Evolutionary conservation across 2,329 filamentous ascomycete species (phyloP), one percentile per base, ranked within the genome.

Genomic region (Leptographium galeiforme): DNA sequence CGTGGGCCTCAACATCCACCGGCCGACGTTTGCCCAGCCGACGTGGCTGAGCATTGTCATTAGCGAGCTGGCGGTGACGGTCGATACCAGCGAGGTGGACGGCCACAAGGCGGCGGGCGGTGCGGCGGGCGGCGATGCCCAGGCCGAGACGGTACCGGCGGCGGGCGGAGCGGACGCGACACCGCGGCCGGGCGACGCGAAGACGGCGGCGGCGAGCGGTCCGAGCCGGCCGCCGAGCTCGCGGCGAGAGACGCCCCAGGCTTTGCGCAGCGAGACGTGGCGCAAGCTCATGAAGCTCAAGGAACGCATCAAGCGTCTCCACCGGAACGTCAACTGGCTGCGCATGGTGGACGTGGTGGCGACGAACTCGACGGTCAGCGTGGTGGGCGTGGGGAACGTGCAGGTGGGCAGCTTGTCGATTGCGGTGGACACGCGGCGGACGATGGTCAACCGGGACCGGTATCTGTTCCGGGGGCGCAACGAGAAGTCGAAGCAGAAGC

Each of bases 41-140:
- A 97, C 94, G 57, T 97, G 91, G 89, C 73, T 95, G 61, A 97
- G 90, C 66, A 76, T 98, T 50, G 87, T 93, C 10, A 70, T 98
- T 56, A 87, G 82, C 62, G 93, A 96, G 64, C 73, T 96, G 50
- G 86, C 83, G 50, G 76, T 98, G 50, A 94, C 88, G 0, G 67
- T 97, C 45, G 88, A 98, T 64, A 72, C 89, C 47, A 77, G 79
- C 56, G 77, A 81, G 48, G 68, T 93, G 44, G 78, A 79, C 59
- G 70, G 70, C 32, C 72, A 71, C 52, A 77, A 74, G 59, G 54
- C 63, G 34, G 60, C 56, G 16, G 65, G 63, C 8, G 63, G 65
- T 60, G 61, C 33, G 8, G 32, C 34, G 6, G 57, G 56, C 32
- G 64, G 66, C 25, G 58, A 55, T 32, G 34, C 34, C 8, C 8